Evolutionary conservation across 73 alveolate genomes (phyloP).

Genomic region (Blepharisma japonicum): DNA sequence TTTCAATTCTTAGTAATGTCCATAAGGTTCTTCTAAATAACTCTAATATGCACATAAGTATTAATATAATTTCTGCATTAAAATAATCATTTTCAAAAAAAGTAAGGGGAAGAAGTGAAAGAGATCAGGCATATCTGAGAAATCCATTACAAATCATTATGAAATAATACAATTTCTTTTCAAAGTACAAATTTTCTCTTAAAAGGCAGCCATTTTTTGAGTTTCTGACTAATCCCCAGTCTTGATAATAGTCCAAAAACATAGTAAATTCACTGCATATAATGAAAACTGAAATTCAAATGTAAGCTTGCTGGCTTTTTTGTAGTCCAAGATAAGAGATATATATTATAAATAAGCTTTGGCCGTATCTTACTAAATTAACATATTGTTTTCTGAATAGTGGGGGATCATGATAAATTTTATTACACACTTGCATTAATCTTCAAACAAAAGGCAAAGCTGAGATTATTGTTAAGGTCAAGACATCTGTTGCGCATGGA

Average conservation of each 20-base stretch:
- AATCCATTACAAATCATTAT: not conserved
- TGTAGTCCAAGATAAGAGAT: not conserved
- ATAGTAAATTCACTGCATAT: not conserved
- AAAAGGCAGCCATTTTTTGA: not conserved
- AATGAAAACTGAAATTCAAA: not conserved
- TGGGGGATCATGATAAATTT: not conserved
- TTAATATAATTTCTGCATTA: not conserved
- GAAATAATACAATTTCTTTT: not conserved
- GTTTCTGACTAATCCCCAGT: constrained; percentile 1
- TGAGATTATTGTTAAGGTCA: not conserved
- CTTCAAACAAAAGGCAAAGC: constrained; percentile 9
- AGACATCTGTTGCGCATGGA: not conserved
- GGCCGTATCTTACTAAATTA: constrained; percentile 11
- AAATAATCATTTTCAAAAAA: not conserved
- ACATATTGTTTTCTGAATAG: not conserved
- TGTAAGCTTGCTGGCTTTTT: not conserved
- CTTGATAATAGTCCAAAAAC: not conserved
- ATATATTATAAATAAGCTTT: not conserved
- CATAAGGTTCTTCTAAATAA: not conserved
- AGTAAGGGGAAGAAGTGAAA: not conserved
- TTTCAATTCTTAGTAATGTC: constrained; percentile 14
- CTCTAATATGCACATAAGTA: not conserved
- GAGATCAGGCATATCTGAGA: constrained; percentile 14
- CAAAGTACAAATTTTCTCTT: not conserved
- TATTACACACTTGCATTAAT: not conserved